These are phyloP conservation scores for Grigorovia humatica DNA, from an alignment of 805 yeast species.

Conservation along the genomic window DNA sequence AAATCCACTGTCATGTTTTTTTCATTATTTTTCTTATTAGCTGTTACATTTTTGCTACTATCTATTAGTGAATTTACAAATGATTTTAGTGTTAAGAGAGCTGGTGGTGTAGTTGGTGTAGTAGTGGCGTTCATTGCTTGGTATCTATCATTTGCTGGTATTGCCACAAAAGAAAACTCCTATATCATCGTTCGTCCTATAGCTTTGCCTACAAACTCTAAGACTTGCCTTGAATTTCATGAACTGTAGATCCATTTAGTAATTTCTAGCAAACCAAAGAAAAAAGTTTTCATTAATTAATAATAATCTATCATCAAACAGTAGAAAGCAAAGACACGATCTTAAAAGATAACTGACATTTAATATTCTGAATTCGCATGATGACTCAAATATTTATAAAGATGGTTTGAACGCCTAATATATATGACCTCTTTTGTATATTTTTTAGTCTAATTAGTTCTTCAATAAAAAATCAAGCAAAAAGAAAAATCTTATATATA, in stretches of 20 bases:
- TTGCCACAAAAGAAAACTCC: conserved; percentile 53
- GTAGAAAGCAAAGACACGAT: background rate
- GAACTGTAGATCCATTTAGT: background rate
- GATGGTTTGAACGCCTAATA: background rate
- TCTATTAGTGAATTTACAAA: conserved; percentile 41
- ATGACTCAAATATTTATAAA: background rate
- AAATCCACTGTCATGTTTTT: conserved; percentile 59
- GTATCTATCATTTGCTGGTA: conserved; percentile 64
- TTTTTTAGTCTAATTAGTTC: background rate
- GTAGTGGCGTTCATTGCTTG: conserved; percentile 52
- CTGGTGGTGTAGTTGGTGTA: conserved; percentile 58
- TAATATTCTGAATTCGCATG: background rate
- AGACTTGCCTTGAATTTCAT: background rate
- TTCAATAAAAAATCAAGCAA: background rate
- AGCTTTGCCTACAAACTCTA: conserved; percentile 26
- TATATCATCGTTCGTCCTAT: conserved; percentile 26
- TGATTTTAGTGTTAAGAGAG: conserved; percentile 32
- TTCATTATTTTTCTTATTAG: conserved; percentile 42
- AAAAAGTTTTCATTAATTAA: background rate
- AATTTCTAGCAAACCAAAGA: background rate
- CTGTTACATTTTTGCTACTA: conserved; percentile 45
- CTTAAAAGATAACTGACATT: background rate
- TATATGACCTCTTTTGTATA: too few relatives aligned
- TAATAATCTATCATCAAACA: too few relatives aligned
- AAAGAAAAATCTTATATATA: too few relatives aligned